A percentile compares a stretch with the other conserved stretches of the same genome.
phyloP scores from a whole-genome alignment of 306 rosid genomes.

The Cucumis cinereus region DNA sequence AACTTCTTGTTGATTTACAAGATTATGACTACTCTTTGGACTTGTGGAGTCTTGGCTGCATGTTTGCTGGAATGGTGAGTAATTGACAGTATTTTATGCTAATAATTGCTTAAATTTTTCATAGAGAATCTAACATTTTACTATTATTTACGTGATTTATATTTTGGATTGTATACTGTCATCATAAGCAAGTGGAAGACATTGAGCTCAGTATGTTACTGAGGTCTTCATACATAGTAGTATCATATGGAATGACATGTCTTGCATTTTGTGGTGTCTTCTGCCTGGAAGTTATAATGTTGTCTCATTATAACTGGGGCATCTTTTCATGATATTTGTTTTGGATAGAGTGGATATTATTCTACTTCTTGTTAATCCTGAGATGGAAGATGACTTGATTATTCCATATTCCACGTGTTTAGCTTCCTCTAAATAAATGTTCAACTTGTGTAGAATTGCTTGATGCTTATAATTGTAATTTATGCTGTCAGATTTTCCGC shows the following conservation, averaged over 20 bases:
- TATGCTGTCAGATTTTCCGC: constrained; percentile 35
- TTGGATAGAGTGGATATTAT: background rate
- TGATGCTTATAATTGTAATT: constrained; percentile 27
- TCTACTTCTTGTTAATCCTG: background rate
- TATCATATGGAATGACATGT: background rate
- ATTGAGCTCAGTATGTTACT: background rate
- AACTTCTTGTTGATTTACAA: constrained; percentile 38
- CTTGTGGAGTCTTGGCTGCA: constrained; percentile 99
- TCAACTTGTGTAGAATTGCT: background rate
- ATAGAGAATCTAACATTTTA: background rate
- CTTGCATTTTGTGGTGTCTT: background rate
- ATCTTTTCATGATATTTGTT: background rate
- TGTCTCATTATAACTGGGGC: background rate
- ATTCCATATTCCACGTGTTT: background rate
- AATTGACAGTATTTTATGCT: background rate
- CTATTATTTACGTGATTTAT: background rate
- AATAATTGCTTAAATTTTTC: background rate
- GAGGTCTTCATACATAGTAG: background rate
- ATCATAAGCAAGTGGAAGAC: background rate
- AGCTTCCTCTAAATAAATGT: background rate
- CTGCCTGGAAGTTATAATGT: background rate
- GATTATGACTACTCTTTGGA: constrained; percentile 50
- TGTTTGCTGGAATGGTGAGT: constrained; percentile 99
- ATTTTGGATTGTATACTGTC: background rate
- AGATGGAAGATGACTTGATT: background rate